Evolutionary conservation across 1,284 basidiomycete genomes (phyloP), one percentile per base, ranked within the genome.

Genomic region (Puccinia coronata): DNA sequence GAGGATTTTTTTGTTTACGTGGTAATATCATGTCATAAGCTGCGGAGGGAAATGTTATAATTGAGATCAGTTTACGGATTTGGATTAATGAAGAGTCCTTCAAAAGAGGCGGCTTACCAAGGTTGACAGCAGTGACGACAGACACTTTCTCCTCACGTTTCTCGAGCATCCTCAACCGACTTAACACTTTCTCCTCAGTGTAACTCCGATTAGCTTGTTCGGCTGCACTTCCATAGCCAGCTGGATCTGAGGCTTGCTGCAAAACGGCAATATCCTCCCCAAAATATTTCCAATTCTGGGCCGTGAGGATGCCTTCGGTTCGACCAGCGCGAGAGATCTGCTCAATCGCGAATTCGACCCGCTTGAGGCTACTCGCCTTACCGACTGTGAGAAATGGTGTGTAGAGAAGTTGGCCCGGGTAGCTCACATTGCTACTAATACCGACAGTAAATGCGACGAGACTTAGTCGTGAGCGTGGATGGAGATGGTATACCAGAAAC

Each of bases 41-140:
- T 92, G 65, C 14, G 47, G 36, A 0, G 49, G 23, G 63, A 18
- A 9, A 57, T 57, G 20, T 28, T 57, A 31, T 28, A 16, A n/a
- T 18, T 53, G 18, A 49, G n/a, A 49, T 34, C 20, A 25, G 59
- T 59, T 41, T 55, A 28, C 43, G 49, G 14, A 41, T 67, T 43
- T 65, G 51, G 72, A 59, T 31, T 39, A 78, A 57, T 25, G 47
- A 36, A 20, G 71, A 34, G 6, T n/a, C 9, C 12, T 9, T 49
- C 5, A 72, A 12, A 49, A 16, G 31, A 39, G 2, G 11, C 70
- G 12, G 87, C 90, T 82, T 79, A 92, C 93, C 93, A 84, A 94
- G 91, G 85, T 98, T 98, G 82, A 96, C 92, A 23, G 94, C 96
- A 9, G 95, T 95, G 18, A 96, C 93, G n/a, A 98, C 95, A 86